Conservation (phyloP, 768 basidiomycete species). For the Macrolepiota dolichaula region DNA sequence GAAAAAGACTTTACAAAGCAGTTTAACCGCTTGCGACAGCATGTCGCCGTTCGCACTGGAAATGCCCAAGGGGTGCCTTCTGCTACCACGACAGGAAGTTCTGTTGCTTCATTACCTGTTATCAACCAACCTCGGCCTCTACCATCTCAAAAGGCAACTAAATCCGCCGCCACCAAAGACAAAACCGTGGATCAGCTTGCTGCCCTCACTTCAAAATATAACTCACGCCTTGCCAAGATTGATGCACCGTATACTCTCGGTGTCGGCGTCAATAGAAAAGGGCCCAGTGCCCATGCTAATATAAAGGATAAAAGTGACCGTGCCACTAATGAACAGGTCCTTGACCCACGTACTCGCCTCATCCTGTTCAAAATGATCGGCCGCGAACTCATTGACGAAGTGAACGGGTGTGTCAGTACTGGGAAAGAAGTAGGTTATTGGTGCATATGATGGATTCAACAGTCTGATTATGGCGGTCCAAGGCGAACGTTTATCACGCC, state of each 20-base stretch:
- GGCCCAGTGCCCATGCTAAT: constrained; percentile 83
- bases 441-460: background rate
- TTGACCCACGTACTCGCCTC: constrained; percentile 92
- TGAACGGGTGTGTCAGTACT: constrained; percentile 95
- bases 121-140: constrained; percentile 60
- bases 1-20: constrained; percentile 94
- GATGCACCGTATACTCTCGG: constrained; percentile 66
- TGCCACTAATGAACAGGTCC: constrained; percentile 94
- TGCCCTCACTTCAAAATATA: constrained; percentile 66
- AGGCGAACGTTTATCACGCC: constrained; percentile 99
- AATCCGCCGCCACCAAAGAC: constrained; percentile 37
- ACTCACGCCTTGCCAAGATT: constrained; percentile 70
- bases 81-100: constrained; percentile 40
- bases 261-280: constrained; percentile 88
- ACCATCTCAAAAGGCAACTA: constrained; percentile 21
- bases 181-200: constrained; percentile 71
- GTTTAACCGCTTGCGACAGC: constrained; percentile 91
- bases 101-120: constrained; percentile 64
- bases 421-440: constrained; percentile 82
- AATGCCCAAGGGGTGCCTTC: constrained; percentile 59
- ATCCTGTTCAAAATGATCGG: constrained; percentile 97
- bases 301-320: constrained; percentile 95
- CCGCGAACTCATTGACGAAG: constrained; percentile 79
- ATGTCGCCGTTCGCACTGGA: constrained; percentile 79
- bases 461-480: constrained; percentile 7